Percentiles rank a stretch among this genome's conserved stretches.
phyloP scores from a whole-genome alignment of 1,139 yeast species.

The Nakaseomyces bracarensis region DNA sequence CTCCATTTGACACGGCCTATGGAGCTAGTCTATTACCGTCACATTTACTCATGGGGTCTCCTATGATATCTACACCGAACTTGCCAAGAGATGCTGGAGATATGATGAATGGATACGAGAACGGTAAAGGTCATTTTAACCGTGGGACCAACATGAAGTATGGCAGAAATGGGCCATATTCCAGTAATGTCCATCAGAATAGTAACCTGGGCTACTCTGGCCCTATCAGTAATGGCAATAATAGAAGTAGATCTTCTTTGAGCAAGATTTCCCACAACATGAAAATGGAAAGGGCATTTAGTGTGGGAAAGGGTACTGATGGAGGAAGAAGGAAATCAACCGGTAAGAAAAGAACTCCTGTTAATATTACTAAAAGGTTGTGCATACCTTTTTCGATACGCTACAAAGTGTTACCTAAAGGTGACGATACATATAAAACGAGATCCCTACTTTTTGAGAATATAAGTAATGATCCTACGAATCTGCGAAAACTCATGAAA shows the following conservation, averaged over 20 bases:
- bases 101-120: slow-evolving; percentile 4
- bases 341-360: slow-evolving; percentile 21
- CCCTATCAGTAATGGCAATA: not conserved
- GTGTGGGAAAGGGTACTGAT: not conserved
- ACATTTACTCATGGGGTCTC: slow-evolving; percentile 58
- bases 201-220: not conserved
- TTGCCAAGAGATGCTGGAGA: slow-evolving; percentile 14
- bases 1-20: slow-evolving; percentile 48
- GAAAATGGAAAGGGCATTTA: slow-evolving; percentile 4
- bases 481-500: slow-evolving; percentile 23
- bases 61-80: slow-evolving; percentile 46
- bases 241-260: slow-evolving; percentile 7
- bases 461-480: slow-evolving; percentile 22
- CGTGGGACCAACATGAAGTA: slow-evolving; percentile 1
- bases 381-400: slow-evolving; percentile 19
- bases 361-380: slow-evolving; percentile 4
- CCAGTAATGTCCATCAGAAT: not conserved
- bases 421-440: slow-evolving; percentile 29
- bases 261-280: slow-evolving; percentile 6
- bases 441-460: slow-evolving; percentile 28
- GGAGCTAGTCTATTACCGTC: slow-evolving; percentile 65
- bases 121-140: not conserved
- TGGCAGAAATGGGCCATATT: not conserved
- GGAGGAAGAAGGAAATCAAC: slow-evolving; percentile 12
- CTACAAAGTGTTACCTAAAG: slow-evolving; percentile 26